Conservation (phyloP, 1,284 basidiomycete genomes). For the Bjerkandera adusta region DNA sequence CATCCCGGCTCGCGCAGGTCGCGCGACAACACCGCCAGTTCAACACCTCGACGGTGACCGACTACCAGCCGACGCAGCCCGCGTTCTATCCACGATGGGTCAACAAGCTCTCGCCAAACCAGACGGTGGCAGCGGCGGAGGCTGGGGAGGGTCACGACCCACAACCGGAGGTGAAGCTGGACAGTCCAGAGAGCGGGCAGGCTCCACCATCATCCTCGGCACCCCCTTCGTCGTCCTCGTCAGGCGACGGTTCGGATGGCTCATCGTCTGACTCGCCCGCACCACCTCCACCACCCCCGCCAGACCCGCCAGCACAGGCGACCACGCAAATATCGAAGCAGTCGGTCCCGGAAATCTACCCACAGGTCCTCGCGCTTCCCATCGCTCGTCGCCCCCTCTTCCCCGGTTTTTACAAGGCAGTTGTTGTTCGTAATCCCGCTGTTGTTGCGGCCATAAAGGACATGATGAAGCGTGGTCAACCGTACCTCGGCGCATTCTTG, state of each 20-base stretch:
- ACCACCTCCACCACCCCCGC: conserved; percentile 32
- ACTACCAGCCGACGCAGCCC: conserved; percentile 26
- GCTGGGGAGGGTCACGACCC: conserved; percentile 18
- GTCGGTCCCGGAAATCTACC: conserved; percentile 85
- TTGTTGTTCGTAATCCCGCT: conserved; percentile 86
- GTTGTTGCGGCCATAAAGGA: conserved; percentile 97
- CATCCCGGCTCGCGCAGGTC: conserved; percentile 19
- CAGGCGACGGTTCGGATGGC: conserved; percentile 29
- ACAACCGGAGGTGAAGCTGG: conserved; percentile 19
- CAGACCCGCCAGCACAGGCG: conserved; percentile 33
- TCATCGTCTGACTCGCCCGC: conserved; percentile 22
- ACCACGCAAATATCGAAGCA: conserved; percentile 75
- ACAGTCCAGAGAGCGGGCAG: conserved; percentile 25
- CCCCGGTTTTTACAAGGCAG: conserved; percentile 98
- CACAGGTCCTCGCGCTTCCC: conserved; percentile 93
- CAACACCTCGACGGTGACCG: conserved; percentile 30
- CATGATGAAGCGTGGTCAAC: conserved; percentile 95
- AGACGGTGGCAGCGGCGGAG: conserved; percentile 15
- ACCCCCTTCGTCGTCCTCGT: conserved; percentile 27
- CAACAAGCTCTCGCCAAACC: conserved; percentile 20
- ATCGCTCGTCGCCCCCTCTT: conserved; percentile 96
- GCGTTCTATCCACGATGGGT: conserved; percentile 30
- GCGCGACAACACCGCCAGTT: conserved; percentile 26
- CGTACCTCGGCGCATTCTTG: conserved; percentile 96
- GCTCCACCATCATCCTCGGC: conserved; percentile 27